A percentile compares a stretch with the other conserved stretches of the same genome.
Evolutionary conservation across 148 eudicot genomes (phyloP).

Genomic region (Salicornia ramosissima): DNA sequence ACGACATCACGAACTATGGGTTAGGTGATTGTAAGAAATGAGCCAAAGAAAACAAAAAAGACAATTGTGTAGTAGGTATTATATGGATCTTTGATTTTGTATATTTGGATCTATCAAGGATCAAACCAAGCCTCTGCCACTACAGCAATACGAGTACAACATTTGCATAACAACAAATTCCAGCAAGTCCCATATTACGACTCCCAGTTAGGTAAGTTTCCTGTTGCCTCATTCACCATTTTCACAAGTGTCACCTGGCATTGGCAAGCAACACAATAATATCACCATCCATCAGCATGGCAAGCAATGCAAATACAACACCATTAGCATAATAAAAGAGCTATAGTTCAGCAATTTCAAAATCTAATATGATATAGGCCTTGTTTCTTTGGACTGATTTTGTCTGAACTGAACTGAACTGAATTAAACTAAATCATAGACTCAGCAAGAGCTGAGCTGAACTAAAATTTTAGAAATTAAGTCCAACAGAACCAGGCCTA

Average conservation of each 20-base stretch:
- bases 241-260: slow-evolving; percentile 82
- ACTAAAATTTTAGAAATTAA: too few species aligned
- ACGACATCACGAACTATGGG: not conserved
- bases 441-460: too few species aligned
- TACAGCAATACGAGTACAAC: not conserved
- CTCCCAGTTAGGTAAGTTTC: slow-evolving; percentile 86
- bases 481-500: too few species aligned
- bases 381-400: too few species aligned
- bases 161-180: not conserved
- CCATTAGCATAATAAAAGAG: not conserved
- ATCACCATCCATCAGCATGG: slow-evolving; percentile 49
- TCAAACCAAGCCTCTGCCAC: not conserved
- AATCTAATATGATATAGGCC: not conserved
- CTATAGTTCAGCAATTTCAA: not conserved
- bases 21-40: not conserved
- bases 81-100: slow-evolving; percentile 10
- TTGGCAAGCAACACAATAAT: not conserved
- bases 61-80: not conserved
- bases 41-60: not conserved
- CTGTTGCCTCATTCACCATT: slow-evolving; percentile 93
- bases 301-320: not conserved
- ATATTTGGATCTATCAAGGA: not conserved
- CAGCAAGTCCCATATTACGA: slow-evolving; percentile 8
- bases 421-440: too few species aligned
- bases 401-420: too few species aligned